A percentile compares a stretch with the other conserved stretches of the same genome.
These are phyloP conservation scores for Irpex sp. DNA, from an alignment of 1,284 basidiomycete genomes.

Conservation along the genomic window DNA sequence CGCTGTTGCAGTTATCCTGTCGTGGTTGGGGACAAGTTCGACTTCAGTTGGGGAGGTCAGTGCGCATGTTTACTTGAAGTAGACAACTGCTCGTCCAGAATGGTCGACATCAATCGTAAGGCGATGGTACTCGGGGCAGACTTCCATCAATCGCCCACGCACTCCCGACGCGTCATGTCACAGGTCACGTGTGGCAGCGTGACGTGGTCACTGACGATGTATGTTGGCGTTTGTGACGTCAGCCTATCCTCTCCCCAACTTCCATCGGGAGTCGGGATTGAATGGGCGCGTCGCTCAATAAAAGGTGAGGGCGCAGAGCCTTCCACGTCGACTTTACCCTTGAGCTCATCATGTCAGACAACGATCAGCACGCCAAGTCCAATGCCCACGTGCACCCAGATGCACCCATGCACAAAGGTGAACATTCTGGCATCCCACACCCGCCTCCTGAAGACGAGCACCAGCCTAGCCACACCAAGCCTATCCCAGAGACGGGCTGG, in stretches of 20 bases:
- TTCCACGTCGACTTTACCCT: neutral
- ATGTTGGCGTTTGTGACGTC: neutral
- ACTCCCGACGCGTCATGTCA: neutral
- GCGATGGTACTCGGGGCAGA: neutral
- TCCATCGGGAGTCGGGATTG: neutral
- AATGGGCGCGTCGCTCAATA: neutral
- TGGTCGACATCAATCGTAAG: neutral
- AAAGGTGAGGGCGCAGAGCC: neutral
- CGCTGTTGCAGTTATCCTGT: neutral
- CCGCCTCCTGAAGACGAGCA: slow-evolving; percentile 22
- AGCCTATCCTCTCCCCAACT: neutral
- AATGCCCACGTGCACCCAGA: slow-evolving; percentile 21
- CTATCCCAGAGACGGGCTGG: slow-evolving; percentile 30
- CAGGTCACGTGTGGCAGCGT: neutral
- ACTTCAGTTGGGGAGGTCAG: neutral
- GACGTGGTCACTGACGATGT: neutral
- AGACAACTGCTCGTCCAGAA: too few species aligned
- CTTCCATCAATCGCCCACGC: neutral
- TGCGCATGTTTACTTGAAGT: neutral
- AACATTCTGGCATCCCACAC: slow-evolving; percentile 21
- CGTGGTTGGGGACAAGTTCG: neutral
- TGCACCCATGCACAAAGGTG: slow-evolving; percentile 10
- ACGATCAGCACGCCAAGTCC: slow-evolving; percentile 7
- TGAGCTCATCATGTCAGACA: slow-evolving; percentile 5
- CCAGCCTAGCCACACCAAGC: slow-evolving; percentile 4